Evolutionary conservation across 441 rosid genomes (phyloP), one percentile per base, ranked within the genome.

Genomic region (Aquilaria agallochum): DNA sequence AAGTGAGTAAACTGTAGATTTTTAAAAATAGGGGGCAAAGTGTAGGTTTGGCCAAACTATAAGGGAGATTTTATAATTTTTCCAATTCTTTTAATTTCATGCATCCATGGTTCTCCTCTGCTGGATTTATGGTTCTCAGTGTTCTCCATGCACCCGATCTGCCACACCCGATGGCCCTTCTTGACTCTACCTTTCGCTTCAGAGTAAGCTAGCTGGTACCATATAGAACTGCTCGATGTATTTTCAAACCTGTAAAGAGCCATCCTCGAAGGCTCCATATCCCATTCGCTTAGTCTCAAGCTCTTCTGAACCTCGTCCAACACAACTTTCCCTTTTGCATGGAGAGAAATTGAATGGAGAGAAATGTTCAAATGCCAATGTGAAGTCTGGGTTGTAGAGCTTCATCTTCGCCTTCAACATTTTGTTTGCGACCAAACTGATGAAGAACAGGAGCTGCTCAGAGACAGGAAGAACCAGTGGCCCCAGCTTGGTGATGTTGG

Each of bases 251-350:
- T 60, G 62, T 77, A 70, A 9, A 83, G 68, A 2, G 86, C 75
- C 89, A 83, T 83, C 62, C 84, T 73, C 12, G 83, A 76, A n/a
- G 89, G 86, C 70, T 83, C 89, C 81, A 83, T 72, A 56, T 76
- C 81, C 80, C 82, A 64, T 13, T 78, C 72, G 1, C 68, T 68
- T 27, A 83, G 78, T 5, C 67, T 64, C 56, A 81, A 50, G 9
- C 71, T 81, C 71, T 76, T 79, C 71, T 83, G 80, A 1, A 83
- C 60, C 64, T 77, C 82, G 60, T 79, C 73, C 2, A 83, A 50
- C 68, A 83, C 82, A 0, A 64, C 80, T 71, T 80, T 74, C 11
- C 85, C 88, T 57, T 85, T 80, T 27, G 84, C 80, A 46, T 83
- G 84, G 57, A 50, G 83, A 83, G 11, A 83, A 80, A 33, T 83